Evolutionary conservation across 768 basidiomycete species (phyloP).

Genomic region (Phanerochaete sordida): DNA sequence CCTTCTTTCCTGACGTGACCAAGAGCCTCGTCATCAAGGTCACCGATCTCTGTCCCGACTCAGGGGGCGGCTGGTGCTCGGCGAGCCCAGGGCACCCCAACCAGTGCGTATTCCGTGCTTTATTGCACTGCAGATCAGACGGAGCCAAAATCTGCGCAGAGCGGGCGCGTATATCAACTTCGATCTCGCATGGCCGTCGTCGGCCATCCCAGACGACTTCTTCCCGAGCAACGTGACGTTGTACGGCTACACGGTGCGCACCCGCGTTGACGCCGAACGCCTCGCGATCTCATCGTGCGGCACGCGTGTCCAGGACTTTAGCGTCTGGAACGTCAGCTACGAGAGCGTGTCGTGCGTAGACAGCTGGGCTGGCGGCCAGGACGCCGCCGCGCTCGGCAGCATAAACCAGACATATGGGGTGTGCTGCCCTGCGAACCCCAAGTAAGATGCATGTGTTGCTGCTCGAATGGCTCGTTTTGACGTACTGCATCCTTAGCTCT

Average conservation of each 20-base stretch:
- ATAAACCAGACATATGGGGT: constrained; percentile 54
- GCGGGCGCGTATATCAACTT: constrained; percentile 74
- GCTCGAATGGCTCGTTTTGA: neutral
- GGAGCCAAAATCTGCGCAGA: constrained; percentile 31
- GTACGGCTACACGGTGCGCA: constrained; percentile 47
- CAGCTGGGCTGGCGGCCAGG: constrained; percentile 60
- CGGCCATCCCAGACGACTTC: constrained; percentile 61
- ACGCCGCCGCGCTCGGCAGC: constrained; percentile 64
- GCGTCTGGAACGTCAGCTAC: constrained; percentile 83
- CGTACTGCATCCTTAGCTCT: neutral
- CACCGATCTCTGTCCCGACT: constrained; percentile 75
- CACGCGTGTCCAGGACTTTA: constrained; percentile 62
- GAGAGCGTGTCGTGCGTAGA: constrained; percentile 55
- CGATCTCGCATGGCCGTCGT: constrained; percentile 77
- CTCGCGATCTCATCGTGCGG: neutral
- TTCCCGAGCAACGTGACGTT: constrained; percentile 67
- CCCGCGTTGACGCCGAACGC: neutral
- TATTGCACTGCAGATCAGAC: neutral
- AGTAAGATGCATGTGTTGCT: neutral
- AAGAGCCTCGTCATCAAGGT: constrained; percentile 73
- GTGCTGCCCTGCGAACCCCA: constrained; percentile 73
- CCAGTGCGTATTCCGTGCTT: constrained; percentile 40
- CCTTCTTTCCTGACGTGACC: constrained; percentile 58
- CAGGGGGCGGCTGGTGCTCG: constrained; percentile 63
- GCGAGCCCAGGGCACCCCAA: constrained; percentile 62